phyloP scores from a whole-genome alignment of 208 protist genomes.

The Spongospora subterranea region DNA sequence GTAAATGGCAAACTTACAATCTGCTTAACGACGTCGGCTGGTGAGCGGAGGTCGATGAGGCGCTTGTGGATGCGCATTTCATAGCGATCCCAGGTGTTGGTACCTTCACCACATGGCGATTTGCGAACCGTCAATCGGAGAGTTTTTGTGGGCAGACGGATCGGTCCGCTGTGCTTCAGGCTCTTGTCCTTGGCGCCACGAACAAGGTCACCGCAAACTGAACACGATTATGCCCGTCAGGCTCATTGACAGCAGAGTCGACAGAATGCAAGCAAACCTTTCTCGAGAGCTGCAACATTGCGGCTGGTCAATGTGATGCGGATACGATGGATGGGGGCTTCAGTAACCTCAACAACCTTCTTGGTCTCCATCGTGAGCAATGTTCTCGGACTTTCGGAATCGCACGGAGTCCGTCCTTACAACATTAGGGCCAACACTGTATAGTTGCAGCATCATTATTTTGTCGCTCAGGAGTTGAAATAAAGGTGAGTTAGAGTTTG shows the following conservation, averaged over 20 bases:
- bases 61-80: slow-evolving; percentile 99
- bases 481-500: too few species aligned
- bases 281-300: slow-evolving; percentile 95
- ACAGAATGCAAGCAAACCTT: slow-evolving; percentile 77
- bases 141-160: slow-evolving; percentile 96
- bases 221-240: neutral
- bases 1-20: slow-evolving; percentile 72
- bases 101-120: slow-evolving; percentile 99
- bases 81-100: slow-evolving; percentile 98
- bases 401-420: neutral
- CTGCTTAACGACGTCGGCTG: slow-evolving; percentile 85
- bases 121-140: slow-evolving; percentile 97
- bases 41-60: slow-evolving; percentile 93
- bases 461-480: too few species aligned
- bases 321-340: slow-evolving; percentile 80
- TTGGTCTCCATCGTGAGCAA: slow-evolving; percentile 50
- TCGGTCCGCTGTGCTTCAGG: slow-evolving; percentile 92
- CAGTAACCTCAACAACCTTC: slow-evolving; percentile 51
- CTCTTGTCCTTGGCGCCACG: slow-evolving; percentile 90
- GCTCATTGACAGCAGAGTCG: slow-evolving; percentile 2
- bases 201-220: slow-evolving; percentile 91
- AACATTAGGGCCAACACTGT: neutral
- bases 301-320: slow-evolving; percentile 95
- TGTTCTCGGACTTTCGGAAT: neutral
- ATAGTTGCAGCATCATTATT: too few species aligned